Conservation (phyloP, 1,284 basidiomycete species). For the Leucocoprinus gongylophorus region DNA sequence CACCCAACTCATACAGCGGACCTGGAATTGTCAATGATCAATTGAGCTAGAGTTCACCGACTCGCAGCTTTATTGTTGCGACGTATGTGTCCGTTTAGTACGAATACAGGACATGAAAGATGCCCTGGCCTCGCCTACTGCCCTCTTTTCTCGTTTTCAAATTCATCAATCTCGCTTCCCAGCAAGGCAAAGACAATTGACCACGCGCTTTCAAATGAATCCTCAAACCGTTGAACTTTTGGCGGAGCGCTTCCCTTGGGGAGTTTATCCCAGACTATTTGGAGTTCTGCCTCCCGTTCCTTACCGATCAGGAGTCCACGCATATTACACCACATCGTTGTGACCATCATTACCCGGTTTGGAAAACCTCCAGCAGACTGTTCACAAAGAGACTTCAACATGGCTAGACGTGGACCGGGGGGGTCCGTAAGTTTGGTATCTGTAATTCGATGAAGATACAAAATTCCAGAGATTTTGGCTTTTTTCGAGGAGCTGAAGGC, state of each 20-base stretch:
- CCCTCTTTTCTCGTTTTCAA: background rate
- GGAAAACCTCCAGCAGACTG: slow-evolving; percentile 4
- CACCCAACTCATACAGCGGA: too few relatives aligned
- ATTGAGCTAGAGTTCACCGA: too few relatives aligned
- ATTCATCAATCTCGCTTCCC: background rate
- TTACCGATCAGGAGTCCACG: background rate
- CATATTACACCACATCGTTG: slow-evolving; percentile 8
- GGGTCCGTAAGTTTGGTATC: slow-evolving; percentile 5
- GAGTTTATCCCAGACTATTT: slow-evolving; percentile 2
- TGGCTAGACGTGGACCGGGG: background rate
- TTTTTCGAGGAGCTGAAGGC: slow-evolving; percentile 6
- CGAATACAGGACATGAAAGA: too few relatives aligned
- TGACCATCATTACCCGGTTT: slow-evolving; percentile 6
- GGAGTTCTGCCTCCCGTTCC: slow-evolving; percentile 1
- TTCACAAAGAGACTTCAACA: slow-evolving; percentile 4
- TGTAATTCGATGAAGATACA: slow-evolving; percentile 13
- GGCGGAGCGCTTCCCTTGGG: slow-evolving; percentile 1
- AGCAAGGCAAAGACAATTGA: slow-evolving; percentile 7
- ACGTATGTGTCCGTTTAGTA: too few relatives aligned
- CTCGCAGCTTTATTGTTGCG: too few relatives aligned
- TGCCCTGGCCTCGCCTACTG: background rate
- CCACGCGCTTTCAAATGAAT: slow-evolving; percentile 7
- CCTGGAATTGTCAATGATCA: too few relatives aligned
- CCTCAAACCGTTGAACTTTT: slow-evolving; percentile 4
- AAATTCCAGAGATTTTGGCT: slow-evolving; percentile 6